phyloP scores from a whole-genome alignment of 2,329 filamentous ascomycete species.

The Colletotrichum chlorophyti region DNA sequence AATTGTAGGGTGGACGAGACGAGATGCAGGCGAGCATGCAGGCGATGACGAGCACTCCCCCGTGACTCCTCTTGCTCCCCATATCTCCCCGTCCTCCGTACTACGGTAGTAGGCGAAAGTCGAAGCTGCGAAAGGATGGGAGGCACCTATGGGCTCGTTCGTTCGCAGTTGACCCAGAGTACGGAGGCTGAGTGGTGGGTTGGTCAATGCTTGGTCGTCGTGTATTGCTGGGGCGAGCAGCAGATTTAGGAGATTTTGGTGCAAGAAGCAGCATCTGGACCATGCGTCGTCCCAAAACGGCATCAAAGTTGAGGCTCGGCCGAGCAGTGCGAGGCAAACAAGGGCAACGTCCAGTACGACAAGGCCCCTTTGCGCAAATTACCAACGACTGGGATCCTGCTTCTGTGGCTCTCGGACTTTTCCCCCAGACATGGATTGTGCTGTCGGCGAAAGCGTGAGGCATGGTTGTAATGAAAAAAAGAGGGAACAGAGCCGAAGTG shows the following conservation, averaged over 20 bases:
- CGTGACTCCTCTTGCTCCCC: background rate
- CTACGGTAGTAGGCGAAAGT: background rate
- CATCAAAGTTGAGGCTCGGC: conserved; percentile 23
- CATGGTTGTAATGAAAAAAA: background rate
- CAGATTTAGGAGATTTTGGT: conserved; percentile 1
- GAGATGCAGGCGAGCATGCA: conserved; percentile 1
- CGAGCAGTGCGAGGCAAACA: no score
- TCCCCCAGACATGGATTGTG: conserved; percentile 5
- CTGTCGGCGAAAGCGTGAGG: background rate
- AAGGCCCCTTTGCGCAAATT: conserved; percentile 23
- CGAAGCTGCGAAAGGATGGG: background rate
- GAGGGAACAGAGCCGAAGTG: background rate
- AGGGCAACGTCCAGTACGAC: no score
- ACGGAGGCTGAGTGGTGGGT: background rate
- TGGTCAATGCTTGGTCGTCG: background rate
- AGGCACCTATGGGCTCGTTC: background rate
- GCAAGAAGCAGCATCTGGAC: conserved; percentile 1
- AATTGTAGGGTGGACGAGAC: conserved; percentile 12
- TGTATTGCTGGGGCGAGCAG: conserved; percentile 23
- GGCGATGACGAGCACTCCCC: background rate
- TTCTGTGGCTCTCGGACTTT: background rate
- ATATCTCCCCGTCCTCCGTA: background rate
- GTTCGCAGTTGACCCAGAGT: background rate
- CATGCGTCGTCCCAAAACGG: conserved; percentile 21
- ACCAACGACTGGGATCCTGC: conserved; percentile 8